Evolutionary conservation across 1,139 yeast species (phyloP).

Genomic region (Saccharomyces hybrid): DNA sequence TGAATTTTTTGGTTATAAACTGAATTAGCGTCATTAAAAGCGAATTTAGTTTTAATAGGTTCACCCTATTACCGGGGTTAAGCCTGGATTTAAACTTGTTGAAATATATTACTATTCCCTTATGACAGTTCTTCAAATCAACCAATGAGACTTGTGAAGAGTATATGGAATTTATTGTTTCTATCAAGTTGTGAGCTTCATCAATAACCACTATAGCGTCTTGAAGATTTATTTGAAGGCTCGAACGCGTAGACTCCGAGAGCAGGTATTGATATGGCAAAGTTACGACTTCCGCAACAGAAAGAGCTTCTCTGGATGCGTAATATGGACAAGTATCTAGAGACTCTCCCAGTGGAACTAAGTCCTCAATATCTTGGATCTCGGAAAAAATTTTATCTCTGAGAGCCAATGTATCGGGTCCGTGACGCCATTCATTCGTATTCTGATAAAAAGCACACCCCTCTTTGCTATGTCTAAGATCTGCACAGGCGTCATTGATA

Average conservation of each 20-base stretch:
- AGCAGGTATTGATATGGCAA: slow-evolving; percentile 79
- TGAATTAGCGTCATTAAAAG: slow-evolving; percentile 45
- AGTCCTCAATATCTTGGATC: slow-evolving; percentile 78
- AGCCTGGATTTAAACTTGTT: slow-evolving; percentile 54
- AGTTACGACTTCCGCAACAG: slow-evolving; percentile 64
- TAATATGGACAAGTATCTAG: slow-evolving; percentile 76
- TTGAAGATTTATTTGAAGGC: slow-evolving; percentile 51
- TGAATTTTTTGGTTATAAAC: slow-evolving; percentile 38
- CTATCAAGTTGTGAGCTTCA: slow-evolving; percentile 87
- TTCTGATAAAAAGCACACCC: slow-evolving; percentile 47
- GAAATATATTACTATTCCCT: slow-evolving; percentile 47
- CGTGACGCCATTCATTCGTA: slow-evolving; percentile 22
- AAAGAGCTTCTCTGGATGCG: slow-evolving; percentile 50
- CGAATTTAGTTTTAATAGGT: slow-evolving; percentile 56
- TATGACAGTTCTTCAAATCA: slow-evolving; percentile 39
- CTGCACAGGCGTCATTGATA: slow-evolving; percentile 78
- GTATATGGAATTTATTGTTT: slow-evolving; percentile 62
- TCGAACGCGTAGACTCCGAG: slow-evolving; percentile 54
- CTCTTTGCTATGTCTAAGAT: slow-evolving; percentile 48
- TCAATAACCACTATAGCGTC: slow-evolving; percentile 73
- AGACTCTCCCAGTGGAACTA: slow-evolving; percentile 51
- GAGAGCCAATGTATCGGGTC: slow-evolving; percentile 39
- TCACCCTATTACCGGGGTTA: slow-evolving; percentile 67
- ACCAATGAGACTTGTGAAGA: slow-evolving; percentile 49
- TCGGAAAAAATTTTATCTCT: slow-evolving; percentile 53